These are phyloP conservation scores for Penicilliopsis zonata DNA, from an alignment of 495 filamentous ascomycete genomes.

Conservation along the genomic window DNA sequence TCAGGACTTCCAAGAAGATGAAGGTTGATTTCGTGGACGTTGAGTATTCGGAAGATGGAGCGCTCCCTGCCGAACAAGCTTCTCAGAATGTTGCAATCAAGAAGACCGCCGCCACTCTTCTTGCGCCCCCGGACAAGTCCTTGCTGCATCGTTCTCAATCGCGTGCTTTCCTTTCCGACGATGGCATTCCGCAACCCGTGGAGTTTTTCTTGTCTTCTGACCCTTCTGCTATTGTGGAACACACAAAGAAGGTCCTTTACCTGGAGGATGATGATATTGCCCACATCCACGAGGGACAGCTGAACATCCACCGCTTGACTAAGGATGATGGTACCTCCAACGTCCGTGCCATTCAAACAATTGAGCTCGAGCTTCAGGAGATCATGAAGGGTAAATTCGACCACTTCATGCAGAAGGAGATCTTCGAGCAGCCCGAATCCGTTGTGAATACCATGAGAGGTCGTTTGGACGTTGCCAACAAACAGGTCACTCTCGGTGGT, in stretches of 20 bases:
- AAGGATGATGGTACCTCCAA: conserved; percentile 96
- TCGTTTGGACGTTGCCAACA: conserved; percentile 84
- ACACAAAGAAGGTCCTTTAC: conserved; percentile 99
- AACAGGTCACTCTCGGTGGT: conserved; percentile 88
- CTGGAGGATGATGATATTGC: conserved; percentile 99
- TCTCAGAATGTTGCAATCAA: conserved; percentile 95
- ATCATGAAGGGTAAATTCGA: conserved; percentile 99
- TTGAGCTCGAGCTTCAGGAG: conserved; percentile 97
- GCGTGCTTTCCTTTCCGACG: conserved; percentile 94
- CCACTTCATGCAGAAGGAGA: conserved; percentile 99
- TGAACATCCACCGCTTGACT: conserved; percentile 95
- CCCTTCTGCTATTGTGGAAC: conserved; percentile 94
- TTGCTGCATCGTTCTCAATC: conserved; percentile 96
- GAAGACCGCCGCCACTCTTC: conserved; percentile 71
- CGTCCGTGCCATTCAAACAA: conserved; percentile 92
- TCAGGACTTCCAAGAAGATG: conserved; percentile 94
- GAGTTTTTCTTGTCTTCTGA: conserved; percentile 99
- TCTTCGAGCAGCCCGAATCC: conserved; percentile 98
- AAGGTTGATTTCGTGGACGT: conserved; percentile 99
- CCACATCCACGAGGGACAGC: conserved; percentile 94
- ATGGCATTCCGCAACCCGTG: conserved; percentile 92
- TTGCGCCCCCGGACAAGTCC: conserved; percentile 88
- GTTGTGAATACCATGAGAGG: conserved; percentile 99
- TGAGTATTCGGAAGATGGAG: conserved; percentile 78
- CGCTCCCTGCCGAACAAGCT: conserved; percentile 85